Conservation (phyloP, 805 yeast species). For the Barnettozyma siamensis region DNA sequence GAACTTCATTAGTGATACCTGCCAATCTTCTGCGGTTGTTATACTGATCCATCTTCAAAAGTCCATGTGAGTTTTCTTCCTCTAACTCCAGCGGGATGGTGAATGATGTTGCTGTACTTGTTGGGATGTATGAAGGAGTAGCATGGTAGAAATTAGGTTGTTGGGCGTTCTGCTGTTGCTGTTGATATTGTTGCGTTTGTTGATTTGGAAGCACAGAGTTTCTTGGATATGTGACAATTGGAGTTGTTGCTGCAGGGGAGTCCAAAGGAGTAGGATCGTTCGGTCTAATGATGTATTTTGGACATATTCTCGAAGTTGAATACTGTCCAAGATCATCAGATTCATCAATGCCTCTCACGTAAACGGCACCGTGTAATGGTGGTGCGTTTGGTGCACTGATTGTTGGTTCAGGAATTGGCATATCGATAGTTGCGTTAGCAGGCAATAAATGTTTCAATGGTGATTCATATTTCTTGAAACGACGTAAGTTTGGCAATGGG, state of each 20-base stretch:
- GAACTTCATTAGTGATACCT: conserved; percentile 14
- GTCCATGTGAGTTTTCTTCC: conserved; percentile 18
- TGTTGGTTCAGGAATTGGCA: conserved; percentile 77
- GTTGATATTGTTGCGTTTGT: conserved; percentile 10
- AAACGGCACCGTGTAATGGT: conserved; percentile 91
- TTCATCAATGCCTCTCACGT: conserved; percentile 64
- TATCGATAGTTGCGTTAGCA: conserved; percentile 62
- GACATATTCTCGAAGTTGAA: conserved; percentile 42
- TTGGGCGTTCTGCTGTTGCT: background rate
- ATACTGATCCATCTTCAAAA: conserved; percentile 27
- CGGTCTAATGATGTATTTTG: conserved; percentile 38
- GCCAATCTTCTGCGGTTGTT: conserved; percentile 27
- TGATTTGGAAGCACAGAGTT: conserved; percentile 10
- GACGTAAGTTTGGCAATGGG: conserved; percentile 63
- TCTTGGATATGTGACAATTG: conserved; percentile 20
- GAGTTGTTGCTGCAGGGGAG: conserved; percentile 14
- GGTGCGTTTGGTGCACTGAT: conserved; percentile 85
- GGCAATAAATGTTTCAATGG: conserved; percentile 79
- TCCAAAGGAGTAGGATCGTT: conserved; percentile 31
- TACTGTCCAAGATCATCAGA: conserved; percentile 83
- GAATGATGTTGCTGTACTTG: conserved; percentile 27
- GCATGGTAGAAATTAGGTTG: conserved; percentile 21
- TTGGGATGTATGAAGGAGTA: conserved; percentile 21
- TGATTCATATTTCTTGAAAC: conserved; percentile 70
- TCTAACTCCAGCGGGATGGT: conserved; percentile 25